These are phyloP conservation scores for Hypoxylon sp. DNA, from an alignment of 2,329 filamentous ascomycete genomes.

Conservation along the genomic window DNA sequence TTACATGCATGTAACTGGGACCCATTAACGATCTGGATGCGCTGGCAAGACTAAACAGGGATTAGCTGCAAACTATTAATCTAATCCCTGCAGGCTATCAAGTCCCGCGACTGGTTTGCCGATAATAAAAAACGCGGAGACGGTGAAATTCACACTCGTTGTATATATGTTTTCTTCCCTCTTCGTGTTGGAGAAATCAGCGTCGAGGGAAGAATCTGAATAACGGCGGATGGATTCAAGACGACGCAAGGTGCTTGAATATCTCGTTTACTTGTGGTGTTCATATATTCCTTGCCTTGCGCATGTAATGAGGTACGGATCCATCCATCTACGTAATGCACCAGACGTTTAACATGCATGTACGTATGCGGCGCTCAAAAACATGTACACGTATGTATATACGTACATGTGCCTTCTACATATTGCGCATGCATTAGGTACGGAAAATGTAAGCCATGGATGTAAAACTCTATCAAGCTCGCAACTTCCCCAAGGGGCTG, in stretches of 20 bases:
- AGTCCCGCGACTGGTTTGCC: conserved; percentile 37
- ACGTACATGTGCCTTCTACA: too few species aligned
- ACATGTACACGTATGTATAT: background rate
- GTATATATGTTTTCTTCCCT: background rate
- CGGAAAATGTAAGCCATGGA: background rate
- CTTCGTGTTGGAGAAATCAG: conserved; percentile 10
- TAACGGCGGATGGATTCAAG: background rate
- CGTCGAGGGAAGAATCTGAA: background rate
- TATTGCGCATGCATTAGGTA: background rate
- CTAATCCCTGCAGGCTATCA: conserved; percentile 35
- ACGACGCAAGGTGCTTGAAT: background rate
- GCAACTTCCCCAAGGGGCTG: background rate
- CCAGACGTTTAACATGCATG: too few species aligned
- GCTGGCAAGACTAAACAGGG: conserved; percentile 39
- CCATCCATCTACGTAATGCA: too few species aligned
- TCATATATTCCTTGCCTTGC: background rate
- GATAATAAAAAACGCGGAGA: conserved; percentile 37
- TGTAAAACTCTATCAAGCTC: background rate
- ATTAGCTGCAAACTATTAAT: conserved; percentile 42
- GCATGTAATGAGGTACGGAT: too few species aligned
- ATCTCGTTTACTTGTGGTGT: background rate
- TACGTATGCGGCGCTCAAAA: too few species aligned
- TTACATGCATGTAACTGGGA: conserved; percentile 15
- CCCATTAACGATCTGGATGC: conserved; percentile 33
- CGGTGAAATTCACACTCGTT: conserved; percentile 6